Evolutionary conservation across 2,329 filamentous ascomycete species (phyloP), one percentile per base, ranked within the genome.

Genomic region (Monosporascus cannonballus): DNA sequence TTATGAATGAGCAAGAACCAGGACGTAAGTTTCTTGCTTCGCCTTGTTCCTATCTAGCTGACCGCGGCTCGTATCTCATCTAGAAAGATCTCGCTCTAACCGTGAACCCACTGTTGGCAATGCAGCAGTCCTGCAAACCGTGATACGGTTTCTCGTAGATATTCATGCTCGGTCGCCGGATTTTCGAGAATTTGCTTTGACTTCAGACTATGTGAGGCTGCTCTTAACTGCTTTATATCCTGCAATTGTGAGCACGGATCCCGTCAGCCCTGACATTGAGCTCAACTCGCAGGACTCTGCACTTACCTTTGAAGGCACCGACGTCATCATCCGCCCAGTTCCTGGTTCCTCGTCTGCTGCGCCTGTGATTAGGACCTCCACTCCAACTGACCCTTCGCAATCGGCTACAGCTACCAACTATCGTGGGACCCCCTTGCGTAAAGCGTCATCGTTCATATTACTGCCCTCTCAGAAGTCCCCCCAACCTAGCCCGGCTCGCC

Each of bases 371-470:
- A 83, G 88, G 56, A 92, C 89, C 3, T 82, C 84, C 18, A 86
- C 68, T 47, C 67, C 81, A 5, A 77, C 82, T 41, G 75, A 76
- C 58, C 73, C 69, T 47, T 76, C 73, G 18, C 71, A 71, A n/a
- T 70, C 71, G 6, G 70, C 68, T 41, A 63, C 61, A 17, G 66
- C 65, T 3, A 66, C 63, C 20, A 61, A 64, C 6, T 65, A 69
- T 14, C 69, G 78, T 55, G 83, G 86, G 0, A 81, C 84, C 6
- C 82, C 85, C 20, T 76, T 95, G 25, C 84, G 86, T 36, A 84
- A 92, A 61, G 87, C 89, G 2, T 96, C 93, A 0, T 96, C 93
- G 0, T 99, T 97, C 67, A 85, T 97, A 30, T 79, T 99, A 2
- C 77, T 99, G 22, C 91, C 89, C 6, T 81, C 89, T 3, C 83